Base-by-base conservation (phyloP, 164 flowering plant genomes). In the Liquidambar formosana region DNA sequence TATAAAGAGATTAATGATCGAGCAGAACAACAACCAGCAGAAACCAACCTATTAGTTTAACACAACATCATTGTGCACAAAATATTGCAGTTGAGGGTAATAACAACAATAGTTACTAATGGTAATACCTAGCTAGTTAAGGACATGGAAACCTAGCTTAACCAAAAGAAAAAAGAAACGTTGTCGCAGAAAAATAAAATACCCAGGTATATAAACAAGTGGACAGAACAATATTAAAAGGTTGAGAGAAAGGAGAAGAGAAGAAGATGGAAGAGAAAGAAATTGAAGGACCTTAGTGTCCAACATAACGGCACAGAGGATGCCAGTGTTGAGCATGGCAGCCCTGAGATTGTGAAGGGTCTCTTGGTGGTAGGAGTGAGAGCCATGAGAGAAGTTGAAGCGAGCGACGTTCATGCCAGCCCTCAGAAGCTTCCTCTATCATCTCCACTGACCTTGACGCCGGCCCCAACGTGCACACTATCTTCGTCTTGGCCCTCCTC, bases 401-500 rank as follows among this genome's bases (percentile, higher is more conserved):
- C 80, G 77, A 57, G 83, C 83, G 4, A 80, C 80, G 65, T 80
- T 80, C 83, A 77, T 80, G 33, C 83, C 83, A 12, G 80, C 78
- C 60, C 65, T 76, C 49, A 80, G 61, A 21, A 80, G 74, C 77
- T 63, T 80, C 78, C 78, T 80, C 83, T 10, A 72, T 26, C 80
- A 80, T 77, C 65, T 69, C 73, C 5, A 76, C 75, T 0, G 82
- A 79, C 70, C 80, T 71, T 1, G 82, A 79, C 14, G 74, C 73
- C 15, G 80, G 80, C 14, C 82, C 82, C 47, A 79, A 46, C 0
- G 82, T 79, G 64, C 82, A 79, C 4, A 79, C 82, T 13, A 79
- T 79, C 76, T 79, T 79, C 8, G 82, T 79, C 78, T 79, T 79
- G 14, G 78, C 75, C 76, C 59, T 71, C 68, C 56, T 64, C 25